These are phyloP conservation scores for Phytophthora cryptogea DNA, from an alignment of 352 stramenopile species.

Conservation along the genomic window DNA sequence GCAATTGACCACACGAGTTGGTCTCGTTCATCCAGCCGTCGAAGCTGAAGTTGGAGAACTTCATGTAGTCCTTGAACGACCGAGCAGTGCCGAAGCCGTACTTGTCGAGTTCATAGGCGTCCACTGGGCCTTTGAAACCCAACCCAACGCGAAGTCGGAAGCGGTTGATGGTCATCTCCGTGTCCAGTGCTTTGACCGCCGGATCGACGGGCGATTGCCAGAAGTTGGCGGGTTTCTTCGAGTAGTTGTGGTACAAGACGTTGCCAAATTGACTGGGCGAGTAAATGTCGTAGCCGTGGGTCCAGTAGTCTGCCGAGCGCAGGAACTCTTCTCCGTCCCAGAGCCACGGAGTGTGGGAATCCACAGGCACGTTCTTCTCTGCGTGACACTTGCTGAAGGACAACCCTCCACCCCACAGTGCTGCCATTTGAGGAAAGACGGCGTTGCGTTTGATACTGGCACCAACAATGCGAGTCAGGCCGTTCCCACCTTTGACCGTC, in stretches of 20 bases:
- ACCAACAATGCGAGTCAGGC: constrained; percentile 62
- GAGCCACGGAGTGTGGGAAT: constrained; percentile 77
- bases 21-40: constrained; percentile 50
- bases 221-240: constrained; percentile 58
- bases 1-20: constrained; percentile 61
- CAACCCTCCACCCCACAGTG: constrained; percentile 73
- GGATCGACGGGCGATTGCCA: constrained; percentile 46
- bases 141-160: constrained; percentile 51
- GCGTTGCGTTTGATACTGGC: constrained; percentile 73
- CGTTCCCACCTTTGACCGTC: constrained; percentile 55
- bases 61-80: constrained; percentile 54
- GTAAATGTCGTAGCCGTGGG: constrained; percentile 72
- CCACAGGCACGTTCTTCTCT: constrained; percentile 61
- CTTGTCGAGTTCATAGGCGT: constrained; percentile 54
- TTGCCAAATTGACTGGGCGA: constrained; percentile 51
- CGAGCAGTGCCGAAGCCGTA: constrained; percentile 55
- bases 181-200: constrained; percentile 39
- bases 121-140: constrained; percentile 55
- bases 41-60: constrained; percentile 59
- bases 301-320: constrained; percentile 61
- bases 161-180: constrained; percentile 50
- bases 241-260: constrained; percentile 77
- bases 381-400: constrained; percentile 85
- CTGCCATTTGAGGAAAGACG: constrained; percentile 65
- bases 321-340: constrained; percentile 74